Base-by-base conservation (phyloP, 2,329 filamentous ascomycete genomes). In the Ceratocystis smalleyi region DNA sequence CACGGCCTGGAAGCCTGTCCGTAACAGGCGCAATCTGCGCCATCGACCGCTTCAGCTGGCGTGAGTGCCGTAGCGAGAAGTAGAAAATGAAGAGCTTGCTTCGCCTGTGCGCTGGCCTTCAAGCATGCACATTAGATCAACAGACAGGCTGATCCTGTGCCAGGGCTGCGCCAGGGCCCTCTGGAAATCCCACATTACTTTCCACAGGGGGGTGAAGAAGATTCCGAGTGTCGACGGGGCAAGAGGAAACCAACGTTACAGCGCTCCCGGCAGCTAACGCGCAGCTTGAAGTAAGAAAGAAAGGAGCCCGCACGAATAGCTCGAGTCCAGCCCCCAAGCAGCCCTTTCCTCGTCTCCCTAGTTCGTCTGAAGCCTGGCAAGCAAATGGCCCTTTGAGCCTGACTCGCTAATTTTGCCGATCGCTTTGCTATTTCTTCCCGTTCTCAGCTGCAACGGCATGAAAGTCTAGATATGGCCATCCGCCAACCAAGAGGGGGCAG, bases 321-420 rank as follows among this genome's bases (percentile, higher is more conserved):
- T 24, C 47, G 47, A 51, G 47, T 51, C 47, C n/a, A 51, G 47
- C 47, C 47, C 47, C n/a, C 47, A 51, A 12, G n/a, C 43, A 2
- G 15, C 5, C 35, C 35, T 40, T 15, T 40, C 3, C 35, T 40
- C 35, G 12, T 15, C 8, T 40, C 35, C 10, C 35, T 40, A 15
- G 35, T 12, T 40, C 35, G 10, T 40, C 35, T 40, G 12, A 40
- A 40, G 35, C 35, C 35, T 40, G 12, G 35, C 5, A 40, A 40
- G 4, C 3, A 40, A 40, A 40, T 40, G 35, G 22, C 10, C 51
- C 51, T 55, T 55, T 55, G 5, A 8, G 15, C 27, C 24, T 55
- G 51, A 30, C 51, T 55, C 51, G 51, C 51, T 55, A 55, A 32
- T 55, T 55, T 24, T 30, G 51, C 51, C 51, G 24, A 55, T 55